Conservation (phyloP, 2,329 filamentous ascomycete genomes). For the Dactylellina cionopaga region DNA sequence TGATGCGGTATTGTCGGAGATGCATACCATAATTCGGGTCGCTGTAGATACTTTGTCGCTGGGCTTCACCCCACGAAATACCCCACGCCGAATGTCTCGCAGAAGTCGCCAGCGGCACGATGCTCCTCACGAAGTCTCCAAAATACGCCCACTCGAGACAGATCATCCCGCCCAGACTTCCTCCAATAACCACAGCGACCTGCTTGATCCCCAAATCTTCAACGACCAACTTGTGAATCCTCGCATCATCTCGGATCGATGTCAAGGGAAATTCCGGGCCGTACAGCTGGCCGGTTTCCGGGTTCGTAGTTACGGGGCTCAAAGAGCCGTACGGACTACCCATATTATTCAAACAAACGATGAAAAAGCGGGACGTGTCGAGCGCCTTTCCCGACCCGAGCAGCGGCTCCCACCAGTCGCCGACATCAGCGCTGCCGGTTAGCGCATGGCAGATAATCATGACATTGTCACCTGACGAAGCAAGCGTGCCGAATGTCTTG, state of each 20-base stretch:
- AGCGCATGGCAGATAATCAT: constrained; percentile 85
- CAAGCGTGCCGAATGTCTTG: constrained; percentile 72
- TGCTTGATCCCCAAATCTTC: constrained; percentile 83
- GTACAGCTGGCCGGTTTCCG: constrained; percentile 86
- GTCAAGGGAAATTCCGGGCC: constrained; percentile 96
- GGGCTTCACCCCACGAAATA: constrained; percentile 89
- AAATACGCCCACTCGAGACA: constrained; percentile 93
- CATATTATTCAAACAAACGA: constrained; percentile 85
- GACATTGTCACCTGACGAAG: constrained; percentile 70
- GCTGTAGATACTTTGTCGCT: constrained; percentile 92
- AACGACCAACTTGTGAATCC: constrained; percentile 80
- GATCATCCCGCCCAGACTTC: constrained; percentile 88
- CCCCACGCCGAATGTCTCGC: constrained; percentile 88
- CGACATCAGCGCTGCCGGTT: constrained; percentile 84
- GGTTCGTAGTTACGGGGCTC: constrained; percentile 78
- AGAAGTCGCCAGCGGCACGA: constrained; percentile 86
- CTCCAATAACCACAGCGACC: constrained; percentile 80
- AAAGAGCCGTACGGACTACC: constrained; percentile 87
- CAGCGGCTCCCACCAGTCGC: constrained; percentile 88
- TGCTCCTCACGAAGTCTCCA: constrained; percentile 80
- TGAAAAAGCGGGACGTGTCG: constrained; percentile 83
- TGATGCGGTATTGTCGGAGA: not conserved
- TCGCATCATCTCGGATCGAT: constrained; percentile 94
- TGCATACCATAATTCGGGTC: constrained; percentile 82
- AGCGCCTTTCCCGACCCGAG: constrained; percentile 81